Evolutionary conservation across 163 green algal species (phyloP).

Genomic region (Chlamydomonas reinhardtii): DNA sequence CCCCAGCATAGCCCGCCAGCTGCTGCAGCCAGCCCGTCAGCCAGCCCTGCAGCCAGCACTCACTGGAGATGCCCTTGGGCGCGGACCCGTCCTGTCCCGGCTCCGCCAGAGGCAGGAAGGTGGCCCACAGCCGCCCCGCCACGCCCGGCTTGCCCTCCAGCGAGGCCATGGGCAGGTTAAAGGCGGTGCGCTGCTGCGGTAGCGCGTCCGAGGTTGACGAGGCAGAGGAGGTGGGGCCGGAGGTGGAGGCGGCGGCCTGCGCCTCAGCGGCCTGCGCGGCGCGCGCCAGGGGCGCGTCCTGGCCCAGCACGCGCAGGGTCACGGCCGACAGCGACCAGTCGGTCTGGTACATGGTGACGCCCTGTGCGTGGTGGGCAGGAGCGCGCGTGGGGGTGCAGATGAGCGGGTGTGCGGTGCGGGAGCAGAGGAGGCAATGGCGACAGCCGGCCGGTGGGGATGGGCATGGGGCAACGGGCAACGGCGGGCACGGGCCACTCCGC

Average conservation of each 20-base stretch:
- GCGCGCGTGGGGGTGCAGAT: no score
- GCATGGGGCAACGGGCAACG: no score
- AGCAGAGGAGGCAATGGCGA: no score
- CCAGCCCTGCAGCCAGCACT: slow-evolving; percentile 13
- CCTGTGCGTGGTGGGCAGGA: slow-evolving; percentile 50
- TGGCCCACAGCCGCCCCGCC: slow-evolving; percentile 84
- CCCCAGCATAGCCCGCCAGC: no score
- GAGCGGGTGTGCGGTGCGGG: no score
- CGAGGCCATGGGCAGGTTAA: slow-evolving; percentile 90
- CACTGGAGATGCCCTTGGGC: slow-evolving; percentile 81
- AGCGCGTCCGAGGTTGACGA: background rate
- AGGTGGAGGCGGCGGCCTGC: slow-evolving; percentile 34
- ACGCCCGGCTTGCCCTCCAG: slow-evolving; percentile 78
- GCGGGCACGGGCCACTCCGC: no score
- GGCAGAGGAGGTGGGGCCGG: background rate
- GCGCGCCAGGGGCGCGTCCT: slow-evolving; percentile 6
- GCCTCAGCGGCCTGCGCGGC: slow-evolving; percentile 14
- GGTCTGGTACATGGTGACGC: slow-evolving; percentile 95
- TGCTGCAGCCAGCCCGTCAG: no score
- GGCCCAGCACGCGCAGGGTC: slow-evolving; percentile 65
- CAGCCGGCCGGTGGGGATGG: no score
- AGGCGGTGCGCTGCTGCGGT: slow-evolving; percentile 30
- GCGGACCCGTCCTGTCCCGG: slow-evolving; percentile 55
- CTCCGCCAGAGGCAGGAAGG: slow-evolving; percentile 87
- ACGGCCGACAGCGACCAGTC: slow-evolving; percentile 93